Conservation (phyloP, 352 stramenopile species). For the Globisporangium echinulatum region DNA sequence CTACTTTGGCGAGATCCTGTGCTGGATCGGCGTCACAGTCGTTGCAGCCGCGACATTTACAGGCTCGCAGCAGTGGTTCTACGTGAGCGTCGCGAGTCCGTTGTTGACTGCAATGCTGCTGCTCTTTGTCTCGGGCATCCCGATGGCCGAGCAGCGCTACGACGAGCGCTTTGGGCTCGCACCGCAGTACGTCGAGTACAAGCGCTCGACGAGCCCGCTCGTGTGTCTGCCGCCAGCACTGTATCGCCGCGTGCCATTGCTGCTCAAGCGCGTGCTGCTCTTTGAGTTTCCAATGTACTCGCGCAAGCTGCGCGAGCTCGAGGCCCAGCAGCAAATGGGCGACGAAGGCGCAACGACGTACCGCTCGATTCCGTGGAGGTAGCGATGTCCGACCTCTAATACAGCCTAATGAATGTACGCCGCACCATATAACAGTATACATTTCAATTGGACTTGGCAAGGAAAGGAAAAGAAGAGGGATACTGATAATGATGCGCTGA, state of each 20-base stretch:
- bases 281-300: constrained; percentile 55
- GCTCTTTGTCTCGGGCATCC: constrained; percentile 61
- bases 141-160: constrained; percentile 55
- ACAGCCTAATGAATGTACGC: not conserved
- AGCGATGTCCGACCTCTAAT: not conserved
- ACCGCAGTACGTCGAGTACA: constrained; percentile 59
- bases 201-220: constrained; percentile 49
- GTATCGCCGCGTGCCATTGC: constrained; percentile 27
- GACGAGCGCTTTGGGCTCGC: constrained; percentile 55
- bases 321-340: constrained; percentile 4
- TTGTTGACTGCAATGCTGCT: constrained; percentile 56
- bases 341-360: constrained; percentile 16
- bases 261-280: constrained; percentile 40
- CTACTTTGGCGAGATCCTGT: constrained; percentile 91
- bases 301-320: constrained; percentile 30
- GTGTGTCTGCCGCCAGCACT: constrained; percentile 40
- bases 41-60: constrained; percentile 34
- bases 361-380: constrained; percentile 21
- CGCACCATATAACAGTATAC: too few relatives aligned
- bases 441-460: too few relatives aligned
- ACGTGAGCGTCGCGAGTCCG: constrained; percentile 41
- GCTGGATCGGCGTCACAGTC: constrained; percentile 69
- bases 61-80: constrained; percentile 33
- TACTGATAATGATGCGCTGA: too few relatives aligned
- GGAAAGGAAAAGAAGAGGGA: too few relatives aligned